phyloP scores from a whole-genome alignment of 1,139 yeast genomes.

The Blastobotrys apis region DNA sequence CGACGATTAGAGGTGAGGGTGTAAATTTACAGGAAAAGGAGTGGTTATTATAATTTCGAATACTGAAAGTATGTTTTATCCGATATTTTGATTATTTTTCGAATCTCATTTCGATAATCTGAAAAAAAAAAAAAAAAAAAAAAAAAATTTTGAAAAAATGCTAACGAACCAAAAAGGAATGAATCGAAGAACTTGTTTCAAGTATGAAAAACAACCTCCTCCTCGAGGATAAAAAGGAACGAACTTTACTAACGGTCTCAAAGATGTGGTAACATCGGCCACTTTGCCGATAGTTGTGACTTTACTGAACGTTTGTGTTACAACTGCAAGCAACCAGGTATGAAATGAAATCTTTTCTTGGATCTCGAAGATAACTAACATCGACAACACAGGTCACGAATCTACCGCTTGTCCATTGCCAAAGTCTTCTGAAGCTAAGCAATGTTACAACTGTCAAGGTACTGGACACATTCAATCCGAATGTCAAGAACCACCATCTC shows the following conservation, averaged over 20 bases:
- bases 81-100: no score
- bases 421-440: slow-evolving; percentile 75
- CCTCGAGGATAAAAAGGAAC: background rate
- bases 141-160: no score
- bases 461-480: slow-evolving; percentile 67
- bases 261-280: slow-evolving; percentile 90
- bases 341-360: background rate
- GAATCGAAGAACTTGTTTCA: slow-evolving; percentile 20
- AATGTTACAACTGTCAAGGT: slow-evolving; percentile 77
- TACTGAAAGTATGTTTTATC: no score
- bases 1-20: no score
- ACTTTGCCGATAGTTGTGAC: slow-evolving; percentile 82
- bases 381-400: no score
- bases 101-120: no score
- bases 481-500: slow-evolving; percentile 42
- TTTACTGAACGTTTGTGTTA: slow-evolving; percentile 83
- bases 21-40: no score
- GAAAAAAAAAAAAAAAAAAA: no score
- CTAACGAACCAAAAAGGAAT: slow-evolving; percentile 3
- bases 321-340: slow-evolving; percentile 80
- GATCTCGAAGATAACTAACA: no score
- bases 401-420: slow-evolving; percentile 84
- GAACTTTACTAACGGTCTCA: background rate
- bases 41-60: no score
- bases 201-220: slow-evolving; percentile 20